Evolutionary conservation across 495 filamentous ascomycete species (phyloP), one percentile per base, ranked within the genome.

Genomic region (Annulohypoxylon stygium): DNA sequence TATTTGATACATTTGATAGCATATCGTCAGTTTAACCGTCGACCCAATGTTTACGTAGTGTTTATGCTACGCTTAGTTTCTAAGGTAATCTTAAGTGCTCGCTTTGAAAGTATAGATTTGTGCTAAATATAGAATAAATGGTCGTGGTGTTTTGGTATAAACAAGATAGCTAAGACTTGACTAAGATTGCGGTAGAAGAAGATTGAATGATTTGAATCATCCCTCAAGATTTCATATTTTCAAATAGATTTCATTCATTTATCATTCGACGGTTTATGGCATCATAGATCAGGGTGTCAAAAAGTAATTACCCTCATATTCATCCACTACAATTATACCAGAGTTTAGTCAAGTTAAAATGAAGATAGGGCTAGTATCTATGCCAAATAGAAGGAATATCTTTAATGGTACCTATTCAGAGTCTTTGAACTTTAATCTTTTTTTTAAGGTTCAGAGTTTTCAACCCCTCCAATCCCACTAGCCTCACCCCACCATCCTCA

Each of bases 401-500:
- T 23, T 23, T 23, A 23, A 23, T 23, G 20, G 20, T 23, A 23
- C 20, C 20, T 23, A 23, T 23, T 23, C 1, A 23, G 20, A 23
- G 20, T 23, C 20, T 23, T 23, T 23, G 20, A 23, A 23, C 20
- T 23, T 23, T 23, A 23, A 23, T 23, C 23, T 34, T 11, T 45
- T 50, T 63, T 63, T 36, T 14, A 14, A 37, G 33, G 61, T 63
- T 51, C 2, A 45, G 1, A 12, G 26, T 10, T 33, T 34, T 23
- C 20, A 23, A 23, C 20, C 20, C 20, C 20, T 23, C 30, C 53
- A 23, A 23, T 25, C 55, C 0, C 48, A 41, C 30, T 18, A 68
- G 9, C 36, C 59, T 65, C n/a, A 34, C 65, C 51, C 70, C n/a
- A 23, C 65, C 50, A 18, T 50, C 61, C 14, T 1, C 25, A 23